phyloP scores from a whole-genome alignment of 2,329 filamentous ascomycete genomes.

The Colletotrichum noveboracense region DNA sequence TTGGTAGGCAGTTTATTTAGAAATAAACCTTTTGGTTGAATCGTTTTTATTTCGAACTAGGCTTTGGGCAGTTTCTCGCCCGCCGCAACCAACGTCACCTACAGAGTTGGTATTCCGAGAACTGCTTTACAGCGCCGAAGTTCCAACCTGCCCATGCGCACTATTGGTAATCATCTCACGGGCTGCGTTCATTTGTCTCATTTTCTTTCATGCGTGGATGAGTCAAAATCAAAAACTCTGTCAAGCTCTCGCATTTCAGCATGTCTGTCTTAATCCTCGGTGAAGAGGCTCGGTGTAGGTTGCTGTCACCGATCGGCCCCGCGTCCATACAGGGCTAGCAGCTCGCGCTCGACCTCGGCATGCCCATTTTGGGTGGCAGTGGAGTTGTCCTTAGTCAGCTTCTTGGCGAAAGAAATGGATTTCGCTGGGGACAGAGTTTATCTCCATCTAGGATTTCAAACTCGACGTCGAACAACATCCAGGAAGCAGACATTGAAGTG shows the following conservation, averaged over 20 bases:
- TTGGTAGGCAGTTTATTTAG: no score
- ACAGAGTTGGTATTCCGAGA: background rate
- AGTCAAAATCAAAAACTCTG: background rate
- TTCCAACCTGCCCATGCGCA: no score
- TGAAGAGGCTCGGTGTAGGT: background rate
- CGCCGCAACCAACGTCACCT: background rate
- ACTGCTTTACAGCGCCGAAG: background rate
- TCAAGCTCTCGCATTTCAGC: background rate
- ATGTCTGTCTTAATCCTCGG: background rate
- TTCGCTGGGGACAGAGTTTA: background rate
- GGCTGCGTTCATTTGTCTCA: background rate
- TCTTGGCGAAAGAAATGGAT: background rate
- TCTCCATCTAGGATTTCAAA: background rate
- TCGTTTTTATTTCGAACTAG: background rate
- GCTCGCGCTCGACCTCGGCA: background rate
- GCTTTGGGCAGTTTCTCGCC: background rate
- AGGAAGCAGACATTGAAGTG: background rate
- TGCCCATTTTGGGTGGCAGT: background rate
- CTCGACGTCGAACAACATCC: background rate
- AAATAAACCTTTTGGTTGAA: no score
- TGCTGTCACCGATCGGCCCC: background rate
- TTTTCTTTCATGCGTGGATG: background rate
- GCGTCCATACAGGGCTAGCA: background rate
- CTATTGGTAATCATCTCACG: background rate
- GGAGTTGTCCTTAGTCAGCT: background rate